Base-by-base conservation (phyloP, 2,329 filamentous ascomycete genomes). In the Arthrobotrys musiformis region DNA sequence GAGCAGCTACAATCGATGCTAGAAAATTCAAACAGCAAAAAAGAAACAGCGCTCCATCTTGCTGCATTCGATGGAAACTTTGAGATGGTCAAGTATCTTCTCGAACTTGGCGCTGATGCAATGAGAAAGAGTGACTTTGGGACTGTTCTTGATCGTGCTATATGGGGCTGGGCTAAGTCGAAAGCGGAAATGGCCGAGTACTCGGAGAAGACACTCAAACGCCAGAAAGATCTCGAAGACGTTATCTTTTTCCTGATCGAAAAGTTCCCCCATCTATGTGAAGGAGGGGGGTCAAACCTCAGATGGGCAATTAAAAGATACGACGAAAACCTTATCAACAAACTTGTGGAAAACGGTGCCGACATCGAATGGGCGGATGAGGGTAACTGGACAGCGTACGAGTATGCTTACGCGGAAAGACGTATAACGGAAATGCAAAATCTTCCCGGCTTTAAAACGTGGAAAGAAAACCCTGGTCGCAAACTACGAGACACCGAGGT, bases 1-100 rank as follows among this genome's bases (percentile, higher is more conserved):
- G 70, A 76, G 28, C 63, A 76, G 26, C 35, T 76, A 2, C 33
- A 76, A 52, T 50, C 46, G 24, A 69, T 76, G 70, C 30, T 76
- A 8, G 28, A 26, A n/a, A 44, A n/a, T 37, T n/a, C 22, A 1
- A 68, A 63, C 30, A 13, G n/a, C 4, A 62, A 33, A 11, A 72
- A 78, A 22, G 78, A 74, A 48, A 80, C 48, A 15, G 78, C 79
- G 8, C 35, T 80, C 8, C 79, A 80, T 42, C 40, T 67, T 24
- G 79, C 80, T 15, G 76, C 77, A 24, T 48, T 46, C 2, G 52
- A 50, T 15, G 80, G 79, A 9, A 68, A 75, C 30, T 60, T 70
- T 9, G 73, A 72, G 4, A 56, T 80, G 44, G 70, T 80, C 2
- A 62, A 66, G 26, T 63, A 78, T 9, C 70, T 80, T n/a, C 58